Evolutionary conservation across 208 protist genomes (phyloP).

Genomic region (Angomonas ambiguus): DNA sequence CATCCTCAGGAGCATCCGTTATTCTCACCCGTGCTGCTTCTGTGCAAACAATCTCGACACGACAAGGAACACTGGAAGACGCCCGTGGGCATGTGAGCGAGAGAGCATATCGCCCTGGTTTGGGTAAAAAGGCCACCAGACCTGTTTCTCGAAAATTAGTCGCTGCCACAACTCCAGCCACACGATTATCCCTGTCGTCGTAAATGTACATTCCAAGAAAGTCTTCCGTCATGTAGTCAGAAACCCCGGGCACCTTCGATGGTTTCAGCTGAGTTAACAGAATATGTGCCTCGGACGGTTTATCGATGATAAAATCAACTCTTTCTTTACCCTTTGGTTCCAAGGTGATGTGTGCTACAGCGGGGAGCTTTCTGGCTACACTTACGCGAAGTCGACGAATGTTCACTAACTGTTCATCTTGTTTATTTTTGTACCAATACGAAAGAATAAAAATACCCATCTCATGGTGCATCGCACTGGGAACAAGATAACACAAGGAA

Average conservation of each 20-base stretch:
- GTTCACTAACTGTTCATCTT: conserved; percentile 27
- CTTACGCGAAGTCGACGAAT: conserved; percentile 35
- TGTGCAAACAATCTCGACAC: conserved; percentile 61
- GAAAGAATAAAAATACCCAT: conserved; percentile 67
- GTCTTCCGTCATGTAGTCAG: conserved; percentile 58
- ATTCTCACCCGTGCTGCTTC: conserved; percentile 61
- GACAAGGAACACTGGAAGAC: conserved; percentile 35
- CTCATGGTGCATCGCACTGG: conserved; percentile 65
- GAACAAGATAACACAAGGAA: conserved; percentile 70
- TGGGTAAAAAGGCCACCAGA: conserved; percentile 40
- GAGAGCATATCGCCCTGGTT: conserved; percentile 52
- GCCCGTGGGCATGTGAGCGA: conserved; percentile 52
- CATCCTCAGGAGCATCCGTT: conserved; percentile 50
- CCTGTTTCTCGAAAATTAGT: conserved; percentile 64
- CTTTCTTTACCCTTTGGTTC: conserved; percentile 31
- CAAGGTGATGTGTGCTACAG: conserved; percentile 59
- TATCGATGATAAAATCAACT: conserved; percentile 71
- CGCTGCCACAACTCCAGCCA: conserved; percentile 44
- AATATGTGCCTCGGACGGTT: conserved; percentile 57
- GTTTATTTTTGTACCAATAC: conserved; percentile 49
- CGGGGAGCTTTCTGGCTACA: conserved; percentile 51
- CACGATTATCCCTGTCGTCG: conserved; percentile 33
- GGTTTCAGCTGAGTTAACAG: conserved; percentile 61
- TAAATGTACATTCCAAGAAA: conserved; percentile 76
- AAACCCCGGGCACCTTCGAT: conserved; percentile 14